phyloP scores from a whole-genome alignment of 2,329 filamentous ascomycete species.

The Trichoderma sp. region DNA sequence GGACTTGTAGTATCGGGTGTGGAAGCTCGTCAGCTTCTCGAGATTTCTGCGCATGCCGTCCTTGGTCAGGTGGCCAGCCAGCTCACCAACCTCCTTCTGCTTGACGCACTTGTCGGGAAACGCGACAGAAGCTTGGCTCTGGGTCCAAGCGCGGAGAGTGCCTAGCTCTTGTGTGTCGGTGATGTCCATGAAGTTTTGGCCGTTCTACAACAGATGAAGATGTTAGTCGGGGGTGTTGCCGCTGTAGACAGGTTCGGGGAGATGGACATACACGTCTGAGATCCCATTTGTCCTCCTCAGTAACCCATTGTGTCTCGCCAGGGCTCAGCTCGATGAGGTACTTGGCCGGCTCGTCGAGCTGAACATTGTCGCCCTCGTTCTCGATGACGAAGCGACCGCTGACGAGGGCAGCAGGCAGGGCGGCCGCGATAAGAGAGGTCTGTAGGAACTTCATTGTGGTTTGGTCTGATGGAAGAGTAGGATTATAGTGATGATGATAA shows the following conservation, averaged over 20 bases:
- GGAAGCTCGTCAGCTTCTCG: constrained; percentile 73
- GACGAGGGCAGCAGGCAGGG: constrained; percentile 51
- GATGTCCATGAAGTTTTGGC: constrained; percentile 91
- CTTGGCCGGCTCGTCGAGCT: constrained; percentile 43
- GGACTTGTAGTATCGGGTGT: constrained; percentile 80
- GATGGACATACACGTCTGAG: constrained; percentile 66
- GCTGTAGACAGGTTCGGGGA: neutral
- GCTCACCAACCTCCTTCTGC: constrained; percentile 62
- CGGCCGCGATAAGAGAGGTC: constrained; percentile 51
- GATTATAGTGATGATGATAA: neutral
- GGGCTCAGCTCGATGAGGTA: constrained; percentile 83
- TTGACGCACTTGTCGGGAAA: constrained; percentile 67
- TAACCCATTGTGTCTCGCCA: constrained; percentile 80
- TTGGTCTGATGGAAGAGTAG: neutral
- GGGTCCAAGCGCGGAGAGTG: constrained; percentile 33
- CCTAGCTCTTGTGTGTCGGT: constrained; percentile 67
- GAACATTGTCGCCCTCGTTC: constrained; percentile 49
- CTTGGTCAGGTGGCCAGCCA: constrained; percentile 70
- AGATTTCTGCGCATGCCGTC: constrained; percentile 74
- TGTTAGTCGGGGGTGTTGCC: neutral
- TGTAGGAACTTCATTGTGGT: constrained; percentile 51
- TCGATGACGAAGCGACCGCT: constrained; percentile 56
- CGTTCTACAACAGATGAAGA: constrained; percentile 54
- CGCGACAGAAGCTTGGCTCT: constrained; percentile 39
- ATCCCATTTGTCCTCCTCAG: constrained; percentile 93